Conservation (phyloP, 1,284 basidiomycete species). For the Ustilago bromivora region DNA sequence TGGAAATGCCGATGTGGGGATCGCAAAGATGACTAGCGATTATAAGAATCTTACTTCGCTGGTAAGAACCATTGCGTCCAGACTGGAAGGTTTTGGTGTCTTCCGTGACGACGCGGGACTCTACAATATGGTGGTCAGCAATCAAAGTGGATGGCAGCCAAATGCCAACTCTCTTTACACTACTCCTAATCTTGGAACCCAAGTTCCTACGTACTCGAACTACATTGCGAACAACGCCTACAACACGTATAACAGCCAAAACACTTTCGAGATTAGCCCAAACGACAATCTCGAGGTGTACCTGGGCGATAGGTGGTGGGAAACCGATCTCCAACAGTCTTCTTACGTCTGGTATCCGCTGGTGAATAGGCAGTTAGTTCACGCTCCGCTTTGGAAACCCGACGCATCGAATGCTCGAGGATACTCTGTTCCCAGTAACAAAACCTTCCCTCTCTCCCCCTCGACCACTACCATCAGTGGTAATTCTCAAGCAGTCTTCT, state of each 20-base stretch:
- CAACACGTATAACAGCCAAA: slow-evolving; percentile 34
- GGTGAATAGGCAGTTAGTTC: slow-evolving; percentile 5
- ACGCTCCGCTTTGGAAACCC: slow-evolving; percentile 23
- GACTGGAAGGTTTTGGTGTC: slow-evolving; percentile 35
- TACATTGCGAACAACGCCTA: slow-evolving; percentile 17
- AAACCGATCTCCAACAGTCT: slow-evolving; percentile 15
- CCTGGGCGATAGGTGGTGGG: slow-evolving; percentile 35
- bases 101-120: slow-evolving; percentile 17
- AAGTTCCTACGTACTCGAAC: slow-evolving; percentile 11
- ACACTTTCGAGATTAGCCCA: slow-evolving; percentile 32
- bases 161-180: slow-evolving; percentile 35
- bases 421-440: slow-evolving; percentile 14
- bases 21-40: slow-evolving; percentile 19
- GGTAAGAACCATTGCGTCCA: slow-evolving; percentile 6
- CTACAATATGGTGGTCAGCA: slow-evolving; percentile 32
- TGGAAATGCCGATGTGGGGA: slow-evolving; percentile 17
- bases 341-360: slow-evolving; percentile 36
- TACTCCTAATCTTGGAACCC: slow-evolving; percentile 7
- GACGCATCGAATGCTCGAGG: background rate
- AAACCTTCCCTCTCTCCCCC: slow-evolving; percentile 12
- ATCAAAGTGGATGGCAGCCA: slow-evolving; percentile 32
- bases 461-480: slow-evolving; percentile 8
- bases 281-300: slow-evolving; percentile 22
- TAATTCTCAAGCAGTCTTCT: slow-evolving; percentile 8
- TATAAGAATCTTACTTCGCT: slow-evolving; percentile 26